These are phyloP conservation scores for Globisporangium apiculatum DNA, from an alignment of 352 stramenopile species.

Conservation along the genomic window DNA sequence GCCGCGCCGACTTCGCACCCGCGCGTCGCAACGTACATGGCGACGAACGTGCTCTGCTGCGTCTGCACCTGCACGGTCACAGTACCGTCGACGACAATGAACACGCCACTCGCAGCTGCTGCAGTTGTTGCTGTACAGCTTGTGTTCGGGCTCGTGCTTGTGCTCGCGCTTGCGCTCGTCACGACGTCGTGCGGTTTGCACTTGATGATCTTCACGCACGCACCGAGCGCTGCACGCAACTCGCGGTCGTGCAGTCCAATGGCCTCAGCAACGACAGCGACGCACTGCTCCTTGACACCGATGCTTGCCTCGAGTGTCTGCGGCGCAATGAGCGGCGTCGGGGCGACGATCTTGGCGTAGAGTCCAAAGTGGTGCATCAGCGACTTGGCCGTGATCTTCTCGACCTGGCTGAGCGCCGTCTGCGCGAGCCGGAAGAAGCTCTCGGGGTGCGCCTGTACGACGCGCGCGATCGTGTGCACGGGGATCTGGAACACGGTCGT, in stretches of 20 bases:
- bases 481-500: conserved; percentile 70
- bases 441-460: conserved; percentile 55
- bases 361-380: conserved; percentile 81
- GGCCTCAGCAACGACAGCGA: conserved; percentile 27
- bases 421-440: conserved; percentile 71
- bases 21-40: conserved; percentile 42
- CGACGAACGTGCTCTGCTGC: conserved; percentile 25
- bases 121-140: background rate
- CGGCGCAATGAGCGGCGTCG: conserved; percentile 22
- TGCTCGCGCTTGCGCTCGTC: background rate
- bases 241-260: conserved; percentile 44
- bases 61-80: conserved; percentile 48
- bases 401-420: conserved; percentile 67
- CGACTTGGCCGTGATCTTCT: conserved; percentile 76
- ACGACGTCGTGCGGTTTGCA: conserved; percentile 23
- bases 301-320: conserved; percentile 5
- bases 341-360: conserved; percentile 29
- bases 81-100: conserved; percentile 51
- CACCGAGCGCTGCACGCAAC: conserved; percentile 20
- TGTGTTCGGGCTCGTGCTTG: too few relatives aligned
- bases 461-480: conserved; percentile 29
- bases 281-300: conserved; percentile 18
- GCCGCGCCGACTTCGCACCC: conserved; percentile 68
- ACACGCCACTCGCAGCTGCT: conserved; percentile 20
- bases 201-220: conserved; percentile 26